Evolutionary conservation across 2,329 filamentous ascomycete species (phyloP).

Genomic region (Clonostachys rhizophaga): DNA sequence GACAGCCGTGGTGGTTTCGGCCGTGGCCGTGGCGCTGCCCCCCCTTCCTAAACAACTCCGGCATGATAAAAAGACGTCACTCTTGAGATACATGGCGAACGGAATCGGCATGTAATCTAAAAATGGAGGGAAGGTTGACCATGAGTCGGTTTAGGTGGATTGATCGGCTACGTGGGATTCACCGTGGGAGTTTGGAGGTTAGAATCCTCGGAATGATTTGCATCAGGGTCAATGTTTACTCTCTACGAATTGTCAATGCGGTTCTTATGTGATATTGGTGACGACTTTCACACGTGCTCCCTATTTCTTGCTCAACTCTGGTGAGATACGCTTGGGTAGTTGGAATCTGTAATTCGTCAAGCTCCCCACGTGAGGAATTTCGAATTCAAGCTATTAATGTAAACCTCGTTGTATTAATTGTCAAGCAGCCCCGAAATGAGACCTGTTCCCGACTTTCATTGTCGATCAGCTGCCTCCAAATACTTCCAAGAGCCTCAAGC

Average conservation of each 20-base stretch:
- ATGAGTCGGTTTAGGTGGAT: slow-evolving; percentile 27
- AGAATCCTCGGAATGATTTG: slow-evolving; percentile 45
- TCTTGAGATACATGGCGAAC: slow-evolving; percentile 37
- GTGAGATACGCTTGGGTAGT: too few relatives aligned
- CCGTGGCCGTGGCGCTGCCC: slow-evolving; percentile 78
- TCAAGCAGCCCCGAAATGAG: too few relatives aligned
- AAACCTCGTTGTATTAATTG: too few relatives aligned
- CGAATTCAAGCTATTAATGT: too few relatives aligned
- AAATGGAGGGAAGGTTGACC: slow-evolving; percentile 31
- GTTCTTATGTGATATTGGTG: neutral
- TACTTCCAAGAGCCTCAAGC: too few relatives aligned
- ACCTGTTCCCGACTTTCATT: too few relatives aligned
- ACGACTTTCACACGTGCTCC: too few relatives aligned
- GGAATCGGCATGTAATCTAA: slow-evolving; percentile 43
- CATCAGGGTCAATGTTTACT: slow-evolving; percentile 40
- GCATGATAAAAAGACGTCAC: slow-evolving; percentile 34
- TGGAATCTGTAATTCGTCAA: too few relatives aligned
- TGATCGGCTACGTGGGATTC: slow-evolving; percentile 32
- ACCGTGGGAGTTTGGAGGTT: slow-evolving; percentile 41
- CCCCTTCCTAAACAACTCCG: slow-evolving; percentile 52
- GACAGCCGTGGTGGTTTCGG: slow-evolving; percentile 79
- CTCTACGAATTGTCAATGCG: slow-evolving; percentile 38
- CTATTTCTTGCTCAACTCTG: too few relatives aligned
- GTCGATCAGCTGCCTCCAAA: too few relatives aligned
- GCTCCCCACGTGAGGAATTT: too few relatives aligned